phyloP scores from a whole-genome alignment of 352 stramenopile species.

The Pythium volutum region DNA sequence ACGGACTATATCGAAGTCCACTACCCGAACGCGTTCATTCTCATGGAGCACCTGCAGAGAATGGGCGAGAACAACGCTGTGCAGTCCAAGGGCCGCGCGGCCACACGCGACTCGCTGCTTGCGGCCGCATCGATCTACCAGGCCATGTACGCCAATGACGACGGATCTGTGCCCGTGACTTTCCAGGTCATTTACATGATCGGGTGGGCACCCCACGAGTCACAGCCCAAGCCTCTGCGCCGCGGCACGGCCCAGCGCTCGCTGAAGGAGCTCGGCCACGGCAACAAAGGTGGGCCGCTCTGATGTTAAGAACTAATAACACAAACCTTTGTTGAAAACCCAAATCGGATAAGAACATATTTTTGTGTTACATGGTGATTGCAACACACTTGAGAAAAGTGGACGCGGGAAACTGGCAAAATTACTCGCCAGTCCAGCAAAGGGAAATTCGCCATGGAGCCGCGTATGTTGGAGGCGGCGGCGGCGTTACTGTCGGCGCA shows the following conservation, averaged over 20 bases:
- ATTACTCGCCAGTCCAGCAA: neutral
- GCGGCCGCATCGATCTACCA: slow-evolving; percentile 94
- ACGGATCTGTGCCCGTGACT: slow-evolving; percentile 91
- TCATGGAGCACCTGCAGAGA: slow-evolving; percentile 94
- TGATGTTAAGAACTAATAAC: neutral
- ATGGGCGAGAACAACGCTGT: slow-evolving; percentile 97
- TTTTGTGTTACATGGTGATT: slow-evolving; percentile 18
- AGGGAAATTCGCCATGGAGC: neutral
- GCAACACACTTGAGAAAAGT: neutral
- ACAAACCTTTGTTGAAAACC: neutral
- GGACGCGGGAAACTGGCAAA: neutral
- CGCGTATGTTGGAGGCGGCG: slow-evolving; percentile 6
- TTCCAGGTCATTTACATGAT: slow-evolving; percentile 99
- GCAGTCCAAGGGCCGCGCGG: slow-evolving; percentile 45
- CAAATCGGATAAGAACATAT: slow-evolving; percentile 11
- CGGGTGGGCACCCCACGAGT: slow-evolving; percentile 95
- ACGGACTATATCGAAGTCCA: slow-evolving; percentile 94
- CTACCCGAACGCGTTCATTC: slow-evolving; percentile 93
- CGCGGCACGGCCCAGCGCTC: slow-evolving; percentile 76
- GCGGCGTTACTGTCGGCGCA: slow-evolving; percentile 13
- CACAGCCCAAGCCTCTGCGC: slow-evolving; percentile 91
- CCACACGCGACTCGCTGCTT: slow-evolving; percentile 92
- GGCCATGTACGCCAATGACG: slow-evolving; percentile 85
- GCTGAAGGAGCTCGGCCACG: slow-evolving; percentile 62
- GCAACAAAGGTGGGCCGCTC: slow-evolving; percentile 10